Base-by-base conservation (phyloP, 2,329 filamentous ascomycete genomes). In the Incumbomyces lentus region DNA sequence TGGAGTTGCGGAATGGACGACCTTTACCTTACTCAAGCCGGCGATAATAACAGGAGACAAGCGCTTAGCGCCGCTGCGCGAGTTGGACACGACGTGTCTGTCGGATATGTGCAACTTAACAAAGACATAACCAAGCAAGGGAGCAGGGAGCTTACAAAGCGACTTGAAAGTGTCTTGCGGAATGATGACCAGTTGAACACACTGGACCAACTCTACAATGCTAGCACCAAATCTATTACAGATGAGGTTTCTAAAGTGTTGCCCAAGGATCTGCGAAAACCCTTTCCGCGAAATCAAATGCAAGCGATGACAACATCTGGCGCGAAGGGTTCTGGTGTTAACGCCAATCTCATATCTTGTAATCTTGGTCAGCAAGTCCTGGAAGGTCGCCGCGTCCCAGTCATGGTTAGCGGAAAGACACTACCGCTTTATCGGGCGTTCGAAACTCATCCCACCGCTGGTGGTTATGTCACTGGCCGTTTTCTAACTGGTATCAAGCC, bases 1-100 rank as follows among this genome's bases (percentile, higher is more conserved):
- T 96, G 96, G 64, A 92, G 86, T 54, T 98, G 92, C 64, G 93
- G 93, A 62, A 95, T 98, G 66, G 90, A 98, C 59, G 93, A 98
- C 71, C 73, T 98, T 49, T 79, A 84, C 48, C 77, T 98, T 43
- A 96, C 90, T 0, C 71, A 76, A 1, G 71, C 84, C 52, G 90
- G 92, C 44, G 88, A 98, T 61, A 69, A 70, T 46, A 71, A 74
- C 44, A 81, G 92, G 35, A 77, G 75, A 54, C 70, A 84, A 53
- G 79, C 81, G 52, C 70, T 98, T 11, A 68, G 74, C 52, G 76
- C 76, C 41, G 85, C 87, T 1, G 69, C 79, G 33, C 68, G 65
- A 2, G 76, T 90, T 47, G 92, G 92, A 49, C 74, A 88, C 6
- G 72, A 86, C 47, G 84, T 93, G 44, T 88, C 90, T 2, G 74